Conservation (phyloP, 768 basidiomycete genomes). For the Cyathus striatus region DNA sequence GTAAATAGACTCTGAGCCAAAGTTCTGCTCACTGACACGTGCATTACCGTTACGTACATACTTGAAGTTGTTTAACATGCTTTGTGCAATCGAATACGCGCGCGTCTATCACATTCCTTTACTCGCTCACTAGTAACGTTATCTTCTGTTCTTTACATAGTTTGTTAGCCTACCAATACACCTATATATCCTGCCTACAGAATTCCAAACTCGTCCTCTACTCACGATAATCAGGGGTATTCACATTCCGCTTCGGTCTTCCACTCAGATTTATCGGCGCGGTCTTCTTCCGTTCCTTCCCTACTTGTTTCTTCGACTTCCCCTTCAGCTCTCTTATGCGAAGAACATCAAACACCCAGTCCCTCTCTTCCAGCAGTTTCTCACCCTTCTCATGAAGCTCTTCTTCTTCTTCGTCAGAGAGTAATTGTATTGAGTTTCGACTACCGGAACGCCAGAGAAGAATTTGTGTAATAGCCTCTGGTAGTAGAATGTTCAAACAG, state of each 20-base stretch:
- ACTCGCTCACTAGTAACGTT: too few relatives aligned
- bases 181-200: too few relatives aligned
- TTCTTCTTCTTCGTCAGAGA: constrained; percentile 50
- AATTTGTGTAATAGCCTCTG: constrained; percentile 67
- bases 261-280: constrained; percentile 8
- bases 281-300: constrained; percentile 8
- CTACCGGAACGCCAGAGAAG: constrained; percentile 66
- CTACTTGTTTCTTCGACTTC: constrained; percentile 10
- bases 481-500: constrained; percentile 65
- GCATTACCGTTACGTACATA: too few relatives aligned
- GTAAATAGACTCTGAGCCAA: too few relatives aligned
- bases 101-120: too few relatives aligned
- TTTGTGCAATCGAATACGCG: too few relatives aligned
- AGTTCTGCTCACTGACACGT: too few relatives aligned
- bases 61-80: too few relatives aligned
- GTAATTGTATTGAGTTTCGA: constrained; percentile 44
- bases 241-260: constrained; percentile 18
- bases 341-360: constrained; percentile 67
- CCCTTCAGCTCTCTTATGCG: constrained; percentile 32
- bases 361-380: constrained; percentile 44
- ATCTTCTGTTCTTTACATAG: too few relatives aligned
- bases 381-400: constrained; percentile 45
- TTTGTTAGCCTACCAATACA: too few relatives aligned
- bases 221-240: constrained; percentile 20
- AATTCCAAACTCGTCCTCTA: constrained; percentile 7